Base-by-base conservation (phyloP, 176 grass and related monocot genomes). In the Calamus simplicifolius region DNA sequence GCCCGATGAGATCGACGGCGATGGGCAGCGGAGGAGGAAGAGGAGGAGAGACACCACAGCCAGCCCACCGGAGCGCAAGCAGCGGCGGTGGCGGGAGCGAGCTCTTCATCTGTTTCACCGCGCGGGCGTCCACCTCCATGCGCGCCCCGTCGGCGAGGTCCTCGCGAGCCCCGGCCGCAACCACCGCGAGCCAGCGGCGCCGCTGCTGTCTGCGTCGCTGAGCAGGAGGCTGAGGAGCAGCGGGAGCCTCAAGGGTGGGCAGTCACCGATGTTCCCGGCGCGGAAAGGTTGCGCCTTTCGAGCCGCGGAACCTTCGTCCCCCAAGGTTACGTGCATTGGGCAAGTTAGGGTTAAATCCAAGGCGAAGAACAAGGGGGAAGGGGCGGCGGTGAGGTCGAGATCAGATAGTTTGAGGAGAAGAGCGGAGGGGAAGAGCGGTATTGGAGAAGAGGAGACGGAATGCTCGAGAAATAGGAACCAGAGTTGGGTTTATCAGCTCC, bases 291-390 rank as follows among this genome's bases (percentile, higher is more conserved):
- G 50, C 18, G 77, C 76, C 4, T 77, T 90, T 49, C 86, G 90
- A 31, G 84, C 83, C 4, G 78, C 87, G 2, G 91, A 96, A 72
- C 91, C 91, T 0, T 87, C 91, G 17, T 90, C 91, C 0, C 91
- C 91, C 4, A 96, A 96, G 79, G 91, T 96, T 18, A 96, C 91
- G 52, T 96, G 91, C 80, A 96, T 96, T 54, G 86, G 91, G 29
- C 86, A 96, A 67, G 91, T 96, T 30, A 67, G 83, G 5, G 86
- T 96, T 48, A 97, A 97, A 67, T 83, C 84, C 31, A 82, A 85
- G 38, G 87, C 85, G 71, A 80, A 82, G 65, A 62, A 66, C 35
- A 81, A 74, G 78, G 48, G 65, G 52, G 84, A 38, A 38, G 35
- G 35, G 81, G 63, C 58, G 56, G 28, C 16, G 18, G 16, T 91